Conservation (phyloP, 176 grass and related monocot genomes). For the Lolium multiflorum region DNA sequence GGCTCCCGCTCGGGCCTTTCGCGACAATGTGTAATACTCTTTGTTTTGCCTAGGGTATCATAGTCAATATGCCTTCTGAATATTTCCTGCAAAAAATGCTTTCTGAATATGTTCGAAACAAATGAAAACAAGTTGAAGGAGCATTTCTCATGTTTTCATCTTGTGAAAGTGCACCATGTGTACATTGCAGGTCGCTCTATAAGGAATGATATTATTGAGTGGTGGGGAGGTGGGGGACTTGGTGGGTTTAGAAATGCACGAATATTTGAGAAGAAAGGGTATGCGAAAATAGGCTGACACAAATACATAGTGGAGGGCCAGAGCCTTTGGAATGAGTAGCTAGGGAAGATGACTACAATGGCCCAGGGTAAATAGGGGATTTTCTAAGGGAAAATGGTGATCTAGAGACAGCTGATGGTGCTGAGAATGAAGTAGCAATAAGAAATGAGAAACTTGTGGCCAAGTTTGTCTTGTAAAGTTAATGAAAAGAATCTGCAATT, state of each 20-base stretch:
- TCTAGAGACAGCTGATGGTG: conserved; percentile 49
- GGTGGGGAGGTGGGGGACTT: conserved; percentile 41
- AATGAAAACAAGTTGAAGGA: conserved; percentile 67
- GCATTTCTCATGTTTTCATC: conserved; percentile 50
- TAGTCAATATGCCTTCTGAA: conserved; percentile 55
- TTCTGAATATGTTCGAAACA: conserved; percentile 50
- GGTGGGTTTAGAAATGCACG: conserved; percentile 57
- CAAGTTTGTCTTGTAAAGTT: conserved; percentile 51
- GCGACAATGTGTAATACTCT: no score
- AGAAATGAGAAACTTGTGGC: conserved; percentile 50
- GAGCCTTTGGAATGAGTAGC: conserved; percentile 58
- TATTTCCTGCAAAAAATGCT: no score
- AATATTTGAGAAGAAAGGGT: conserved; percentile 49
- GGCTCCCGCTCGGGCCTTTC: no score
- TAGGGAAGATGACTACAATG: conserved; percentile 55
- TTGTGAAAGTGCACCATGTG: conserved; percentile 52
- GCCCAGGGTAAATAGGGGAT: conserved; percentile 50
- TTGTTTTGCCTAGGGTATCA: conserved; percentile 16
- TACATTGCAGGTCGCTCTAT: conserved; percentile 47
- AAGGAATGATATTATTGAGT: conserved; percentile 59
- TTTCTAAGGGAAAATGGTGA: conserved; percentile 58
- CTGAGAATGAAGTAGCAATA: conserved; percentile 44
- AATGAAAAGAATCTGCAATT: conserved; percentile 55
- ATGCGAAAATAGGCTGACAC: conserved; percentile 40
- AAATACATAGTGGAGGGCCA: conserved; percentile 31